Base-by-base conservation (phyloP, 495 filamentous ascomycete genomes). In the Xylaria acuta region DNA sequence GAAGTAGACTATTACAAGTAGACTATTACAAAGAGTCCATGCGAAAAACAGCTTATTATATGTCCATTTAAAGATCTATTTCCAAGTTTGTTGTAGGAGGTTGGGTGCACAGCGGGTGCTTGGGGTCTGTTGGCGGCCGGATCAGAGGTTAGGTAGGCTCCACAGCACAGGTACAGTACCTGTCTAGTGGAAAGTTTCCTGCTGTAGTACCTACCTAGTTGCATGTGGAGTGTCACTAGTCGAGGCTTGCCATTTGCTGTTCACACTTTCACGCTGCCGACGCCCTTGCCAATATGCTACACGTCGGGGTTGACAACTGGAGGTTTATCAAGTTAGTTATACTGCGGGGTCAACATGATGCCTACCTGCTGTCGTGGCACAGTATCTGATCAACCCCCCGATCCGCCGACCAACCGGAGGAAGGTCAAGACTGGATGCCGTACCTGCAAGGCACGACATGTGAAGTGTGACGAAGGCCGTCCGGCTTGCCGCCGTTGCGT, bases 381-480 rank as follows among this genome's bases (percentile, higher is more conserved):
- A 0, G 20, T 34, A 38, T 27, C 67, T 16, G 27, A 22, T 27
- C 53, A 25, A 25, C 25, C 67, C 9, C 27, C 34, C 36, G 7
- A n/a, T 22, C 51, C 51, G 5, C 34, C 20, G 1, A 53, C 43
- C 25, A 41, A 20, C 5, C 63, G 27, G 68, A 70, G 11, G 49
- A 86, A 84, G 70, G 81, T 84, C 1, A 84, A 85, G 67, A 83
- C 80, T 8, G 87, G 87, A 6, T 89, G 87, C 70, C 80, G 80
- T 25, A 89, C 86, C 9, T 89, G 87, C 83, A 87, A 77, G 82
- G 78, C 32, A 25, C 58, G 88, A 34, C 80, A 80, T 59, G 83
- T 91, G 56, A 90, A 90, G 75, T 91, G 89, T 53, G 88, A 89
- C 64, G 89, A 91, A 76, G 77, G 75, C 18, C 80, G 82, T 38